phyloP scores from a whole-genome alignment of 805 yeast genomes.

The Ogataea kodamae region DNA sequence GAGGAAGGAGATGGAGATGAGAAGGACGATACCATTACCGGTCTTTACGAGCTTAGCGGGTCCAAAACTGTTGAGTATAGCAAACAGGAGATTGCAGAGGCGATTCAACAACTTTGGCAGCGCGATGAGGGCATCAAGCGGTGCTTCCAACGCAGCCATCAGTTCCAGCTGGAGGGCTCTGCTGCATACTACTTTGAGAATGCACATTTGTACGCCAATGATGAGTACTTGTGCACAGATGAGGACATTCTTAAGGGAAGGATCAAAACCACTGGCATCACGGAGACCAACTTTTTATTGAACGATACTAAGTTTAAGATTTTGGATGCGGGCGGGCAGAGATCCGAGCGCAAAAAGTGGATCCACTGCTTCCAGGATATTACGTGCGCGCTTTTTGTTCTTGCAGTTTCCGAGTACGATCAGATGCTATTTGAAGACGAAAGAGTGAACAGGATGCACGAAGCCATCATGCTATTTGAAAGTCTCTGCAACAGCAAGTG shows the following conservation, averaged over 20 bases:
- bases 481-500: constrained; percentile 80
- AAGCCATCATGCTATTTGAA: constrained; percentile 79
- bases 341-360: constrained; percentile 91
- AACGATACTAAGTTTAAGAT: constrained; percentile 65
- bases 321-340: constrained; percentile 95
- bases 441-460: constrained; percentile 85
- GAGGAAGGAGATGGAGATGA: constrained; percentile 19
- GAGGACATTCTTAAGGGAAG: constrained; percentile 86
- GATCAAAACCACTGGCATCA: constrained; percentile 92
- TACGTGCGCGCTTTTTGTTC: constrained; percentile 81
- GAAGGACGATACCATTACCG: constrained; percentile 13
- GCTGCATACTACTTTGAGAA: constrained; percentile 79
- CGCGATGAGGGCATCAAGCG: constrained; percentile 62
- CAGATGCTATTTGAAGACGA: constrained; percentile 89
- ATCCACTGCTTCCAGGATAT: constrained; percentile 91
- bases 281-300: constrained; percentile 76
- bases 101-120: constrained; percentile 68
- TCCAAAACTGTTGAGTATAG: constrained; percentile 9
- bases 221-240: constrained; percentile 67
- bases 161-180: constrained; percentile 81
- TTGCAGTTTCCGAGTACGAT: constrained; percentile 90
- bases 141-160: constrained; percentile 59
- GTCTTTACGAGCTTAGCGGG: constrained; percentile 15
- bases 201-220: constrained; percentile 60
- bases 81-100: constrained; percentile 61